Base-by-base conservation (phyloP, 768 basidiomycete genomes). In the Psilocybe azurescens region DNA sequence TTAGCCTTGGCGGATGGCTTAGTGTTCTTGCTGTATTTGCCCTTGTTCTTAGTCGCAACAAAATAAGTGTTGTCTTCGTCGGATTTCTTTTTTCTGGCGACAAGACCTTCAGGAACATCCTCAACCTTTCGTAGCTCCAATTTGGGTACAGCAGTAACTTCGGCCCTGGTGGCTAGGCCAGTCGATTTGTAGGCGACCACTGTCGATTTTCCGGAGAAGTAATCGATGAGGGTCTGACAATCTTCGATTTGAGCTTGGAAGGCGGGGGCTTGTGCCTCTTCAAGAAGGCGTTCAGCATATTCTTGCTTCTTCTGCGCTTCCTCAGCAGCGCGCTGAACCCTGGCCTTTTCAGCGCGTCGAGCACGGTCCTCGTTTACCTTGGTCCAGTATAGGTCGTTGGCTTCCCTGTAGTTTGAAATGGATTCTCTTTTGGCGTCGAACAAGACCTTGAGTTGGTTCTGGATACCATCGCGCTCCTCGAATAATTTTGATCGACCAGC, bases 201-300 rank as follows among this genome's bases (percentile, higher is more conserved):
- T 44, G 78, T 78, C 48, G 77, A 75, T 75, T 89, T 91, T 24
- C 90, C 90, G 16, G 84, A 88, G 77, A 97, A 88, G 71, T 82
- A 88, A 74, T 95, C 91, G 72, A 97, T 89, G 66, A 97, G 86
- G 3, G 91, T 97, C 71, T 93, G 90, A 78, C 95, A 98, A 73
- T 99, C 97, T 79, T 99, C 94, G 69, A 99, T 95, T 73, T 98
- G 88, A 56, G 88, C 83, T 70, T 94, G 93, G 83, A 86, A 99
- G 0, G 97, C 97, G 29, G 97, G 96, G 24, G 83, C 71, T 61
- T 89, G 86, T 24, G 97, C 97, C 73, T 99, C 95, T 62, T 99
- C 97, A 55, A 91, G 88, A 51, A 98, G 74, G 41, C 87, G 89
- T 66, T 91, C 85, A 9, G 86, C 89, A 61, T 89, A 81, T 72